Conservation (phyloP, 768 basidiomycete genomes). For the Macrolepiota fuliginosa region DNA sequence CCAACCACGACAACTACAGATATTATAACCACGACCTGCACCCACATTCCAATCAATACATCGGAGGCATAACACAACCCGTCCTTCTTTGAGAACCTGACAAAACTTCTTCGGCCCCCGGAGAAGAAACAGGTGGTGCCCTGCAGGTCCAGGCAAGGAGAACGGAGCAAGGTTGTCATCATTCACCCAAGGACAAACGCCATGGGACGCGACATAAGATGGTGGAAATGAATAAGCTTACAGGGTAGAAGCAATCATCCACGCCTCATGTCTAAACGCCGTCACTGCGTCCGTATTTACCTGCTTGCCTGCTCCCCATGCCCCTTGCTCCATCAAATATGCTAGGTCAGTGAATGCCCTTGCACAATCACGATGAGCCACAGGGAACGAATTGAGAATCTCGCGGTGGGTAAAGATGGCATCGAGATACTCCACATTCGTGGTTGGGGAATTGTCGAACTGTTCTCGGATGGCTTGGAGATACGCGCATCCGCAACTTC, state of each 20-base stretch:
- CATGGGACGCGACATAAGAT: background rate
- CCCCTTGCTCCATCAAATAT: conserved; percentile 55
- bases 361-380: conserved; percentile 63
- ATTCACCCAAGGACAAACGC: background rate
- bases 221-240: conserved; percentile 17
- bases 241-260: conserved; percentile 46
- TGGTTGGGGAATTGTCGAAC: conserved; percentile 52
- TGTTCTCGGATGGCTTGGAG: conserved; percentile 59
- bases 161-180: background rate
- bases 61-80: conserved; percentile 7
- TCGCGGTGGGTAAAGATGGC: conserved; percentile 77
- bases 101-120: background rate
- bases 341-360: conserved; percentile 66
- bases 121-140: background rate
- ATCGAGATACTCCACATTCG: conserved; percentile 76
- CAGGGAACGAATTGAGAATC: conserved; percentile 59
- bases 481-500: conserved; percentile 56
- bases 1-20: background rate
- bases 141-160: background rate
- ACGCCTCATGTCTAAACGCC: conserved; percentile 70
- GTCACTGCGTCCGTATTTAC: conserved; percentile 67
- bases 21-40: background rate
- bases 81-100: background rate
- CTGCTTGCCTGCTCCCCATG: conserved; percentile 70
- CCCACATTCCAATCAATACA: conserved; percentile 4